phyloP scores from a whole-genome alignment of 805 yeast species.

The Candida easanensis region DNA sequence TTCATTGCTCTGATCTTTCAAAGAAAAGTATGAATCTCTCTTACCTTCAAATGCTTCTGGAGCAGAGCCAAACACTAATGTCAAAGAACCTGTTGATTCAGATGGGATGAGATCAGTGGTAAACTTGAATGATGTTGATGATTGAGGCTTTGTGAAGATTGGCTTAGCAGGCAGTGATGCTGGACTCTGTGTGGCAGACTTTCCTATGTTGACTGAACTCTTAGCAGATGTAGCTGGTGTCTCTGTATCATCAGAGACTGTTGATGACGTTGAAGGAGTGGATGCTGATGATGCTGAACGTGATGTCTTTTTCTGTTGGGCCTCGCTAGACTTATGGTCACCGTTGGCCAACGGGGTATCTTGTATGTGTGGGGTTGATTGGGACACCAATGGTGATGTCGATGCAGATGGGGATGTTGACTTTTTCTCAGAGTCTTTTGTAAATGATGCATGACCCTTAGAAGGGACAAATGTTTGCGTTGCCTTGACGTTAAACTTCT shows the following conservation, averaged over 20 bases:
- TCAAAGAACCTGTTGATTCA: neutral
- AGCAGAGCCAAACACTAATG: neutral
- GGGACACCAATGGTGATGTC: neutral
- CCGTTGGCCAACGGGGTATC: neutral
- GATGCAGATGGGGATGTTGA: neutral
- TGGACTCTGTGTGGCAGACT: neutral
- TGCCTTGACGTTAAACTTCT: slow-evolving; percentile 1
- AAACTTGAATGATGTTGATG: neutral
- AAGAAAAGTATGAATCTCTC: neutral
- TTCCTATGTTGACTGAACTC: neutral
- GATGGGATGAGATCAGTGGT: neutral
- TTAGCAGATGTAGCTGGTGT: neutral
- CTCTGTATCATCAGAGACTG: neutral
- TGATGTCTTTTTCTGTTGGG: neutral
- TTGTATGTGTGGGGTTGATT: neutral
- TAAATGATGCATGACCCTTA: neutral
- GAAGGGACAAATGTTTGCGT: neutral
- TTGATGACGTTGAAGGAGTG: neutral
- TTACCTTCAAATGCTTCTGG: neutral
- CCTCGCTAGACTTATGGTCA: neutral
- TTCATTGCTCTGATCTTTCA: neutral
- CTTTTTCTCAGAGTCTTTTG: neutral
- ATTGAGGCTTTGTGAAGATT: neutral
- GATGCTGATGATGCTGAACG: neutral
- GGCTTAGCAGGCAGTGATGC: neutral